phyloP scores from a whole-genome alignment of 129 eudicot genomes.

The Cynara cardunculus region DNA sequence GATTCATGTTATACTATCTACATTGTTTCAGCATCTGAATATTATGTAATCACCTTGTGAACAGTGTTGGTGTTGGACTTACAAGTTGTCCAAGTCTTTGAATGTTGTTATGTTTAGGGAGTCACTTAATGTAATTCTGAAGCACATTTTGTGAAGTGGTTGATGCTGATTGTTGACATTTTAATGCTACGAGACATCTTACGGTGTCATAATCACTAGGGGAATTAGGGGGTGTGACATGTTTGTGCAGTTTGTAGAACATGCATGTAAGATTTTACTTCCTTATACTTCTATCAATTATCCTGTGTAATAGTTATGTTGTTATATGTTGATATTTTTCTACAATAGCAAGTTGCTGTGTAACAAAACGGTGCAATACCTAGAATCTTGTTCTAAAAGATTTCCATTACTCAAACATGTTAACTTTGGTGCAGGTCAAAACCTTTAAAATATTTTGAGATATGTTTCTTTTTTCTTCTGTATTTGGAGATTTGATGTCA shows the following conservation, averaged over 20 bases:
- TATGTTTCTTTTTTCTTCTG: not conserved
- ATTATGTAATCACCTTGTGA: not conserved
- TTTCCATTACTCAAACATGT: not conserved
- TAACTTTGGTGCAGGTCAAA: not conserved
- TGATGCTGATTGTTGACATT: not conserved
- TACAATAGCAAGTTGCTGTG: not conserved
- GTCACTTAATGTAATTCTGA: not conserved
- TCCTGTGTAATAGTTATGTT: not conserved
- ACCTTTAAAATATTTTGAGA: not conserved
- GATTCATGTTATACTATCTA: not conserved
- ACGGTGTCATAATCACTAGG: not conserved
- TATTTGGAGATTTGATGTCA: not conserved
- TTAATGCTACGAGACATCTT: not conserved
- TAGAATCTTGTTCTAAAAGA: constrained; percentile 10
- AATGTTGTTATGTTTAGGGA: not conserved
- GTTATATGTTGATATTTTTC: not conserved
- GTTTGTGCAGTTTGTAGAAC: not conserved
- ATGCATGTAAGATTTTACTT: not conserved
- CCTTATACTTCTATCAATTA: not conserved
- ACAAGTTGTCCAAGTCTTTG: not conserved
- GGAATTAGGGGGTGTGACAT: not conserved
- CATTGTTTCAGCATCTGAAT: not conserved
- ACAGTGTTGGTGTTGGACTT: not conserved
- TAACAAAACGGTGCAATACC: not conserved
- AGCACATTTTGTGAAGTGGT: not conserved